Evolutionary conservation across 2,329 filamentous ascomycete genomes (phyloP), one percentile per base, ranked within the genome.

Genomic region (Chaetomium strumarium): DNA sequence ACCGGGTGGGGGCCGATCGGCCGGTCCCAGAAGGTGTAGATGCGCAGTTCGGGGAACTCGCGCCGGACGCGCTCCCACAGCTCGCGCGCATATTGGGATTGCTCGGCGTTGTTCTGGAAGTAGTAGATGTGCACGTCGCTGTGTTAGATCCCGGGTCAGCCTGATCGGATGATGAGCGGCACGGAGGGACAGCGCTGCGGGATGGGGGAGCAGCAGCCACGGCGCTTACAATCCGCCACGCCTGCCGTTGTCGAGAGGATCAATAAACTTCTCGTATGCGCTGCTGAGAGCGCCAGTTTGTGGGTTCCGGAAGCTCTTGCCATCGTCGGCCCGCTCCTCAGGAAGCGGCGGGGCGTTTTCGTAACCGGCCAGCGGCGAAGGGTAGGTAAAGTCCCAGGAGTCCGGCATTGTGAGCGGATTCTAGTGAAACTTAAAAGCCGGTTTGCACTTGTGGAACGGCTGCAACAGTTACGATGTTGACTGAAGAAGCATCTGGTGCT

Each of bases 121-220:
- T 90, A 88, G 70, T 96, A 96, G 62, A 96, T 84, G 68, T 96
- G 90, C 14, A 95, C 70, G 65, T 96, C 90, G 59, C 79, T 83
- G 12, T 49, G 19, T n/a, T 39, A 11, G 17, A 16, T 41, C 7
- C 38, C 5, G 2, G 12, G 17, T 44, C 5, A 50, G 49, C 19
- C 14, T n/a, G 24, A 33, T 29, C n/a, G 30, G 7, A 7, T 7
- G 13, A 16, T 37, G 39, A 19, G 20, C n/a, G n/a, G n/a, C 4
- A 13, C 12, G 20, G 17, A 19, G 38, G 38, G 19, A 8, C 1
- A 13, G 3, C 5, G 16, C 13, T 37, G 5, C n/a, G 10, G 13
- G 19, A 29, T 12, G 17, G 14, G 17, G 16, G 38, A 33, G 33
- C 7, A 14, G 45, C n/a, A 24, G 24, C 24, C 24, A 72, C 11